phyloP scores from a whole-genome alignment of 176 grass and related monocot genomes.

The Hordeum marinum region DNA sequence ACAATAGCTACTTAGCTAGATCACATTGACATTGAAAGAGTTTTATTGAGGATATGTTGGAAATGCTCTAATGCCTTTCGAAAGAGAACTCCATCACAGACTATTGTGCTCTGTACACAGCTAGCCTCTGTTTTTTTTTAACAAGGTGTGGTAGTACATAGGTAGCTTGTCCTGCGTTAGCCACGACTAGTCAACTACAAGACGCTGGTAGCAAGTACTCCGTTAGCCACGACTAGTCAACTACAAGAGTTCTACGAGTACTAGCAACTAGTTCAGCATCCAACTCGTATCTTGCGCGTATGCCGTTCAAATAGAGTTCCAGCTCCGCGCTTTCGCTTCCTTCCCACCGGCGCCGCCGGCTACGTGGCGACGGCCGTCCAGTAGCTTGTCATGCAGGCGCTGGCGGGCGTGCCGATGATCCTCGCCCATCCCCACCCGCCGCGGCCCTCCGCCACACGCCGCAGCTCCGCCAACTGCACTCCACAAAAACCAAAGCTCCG shows the following conservation, averaged over 20 bases:
- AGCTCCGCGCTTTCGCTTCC: background rate
- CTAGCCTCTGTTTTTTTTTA: too few species aligned
- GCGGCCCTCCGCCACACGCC: slow-evolving; percentile 39
- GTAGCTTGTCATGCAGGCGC: slow-evolving; percentile 77
- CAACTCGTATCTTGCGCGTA: background rate
- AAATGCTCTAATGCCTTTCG: too few species aligned
- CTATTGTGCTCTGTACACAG: too few species aligned
- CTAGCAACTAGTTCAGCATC: background rate
- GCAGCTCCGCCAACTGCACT: slow-evolving; percentile 85
- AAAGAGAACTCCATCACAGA: too few species aligned
- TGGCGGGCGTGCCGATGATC: slow-evolving; percentile 76
- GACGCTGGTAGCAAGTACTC: too few species aligned
- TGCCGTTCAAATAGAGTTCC: background rate
- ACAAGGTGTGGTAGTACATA: too few species aligned
- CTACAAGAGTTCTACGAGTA: background rate
- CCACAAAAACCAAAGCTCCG: background rate
- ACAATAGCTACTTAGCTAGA: too few species aligned
- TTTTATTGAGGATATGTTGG: too few species aligned
- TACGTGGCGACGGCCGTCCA: slow-evolving; percentile 83
- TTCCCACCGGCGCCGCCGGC: background rate
- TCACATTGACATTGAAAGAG: too few species aligned
- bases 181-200: background rate
- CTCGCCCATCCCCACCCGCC: slow-evolving; percentile 66
- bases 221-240: background rate
- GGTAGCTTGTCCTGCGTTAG: background rate